Conservation (phyloP, 1,284 basidiomycete species). For the Earliella scabrosa region DNA sequence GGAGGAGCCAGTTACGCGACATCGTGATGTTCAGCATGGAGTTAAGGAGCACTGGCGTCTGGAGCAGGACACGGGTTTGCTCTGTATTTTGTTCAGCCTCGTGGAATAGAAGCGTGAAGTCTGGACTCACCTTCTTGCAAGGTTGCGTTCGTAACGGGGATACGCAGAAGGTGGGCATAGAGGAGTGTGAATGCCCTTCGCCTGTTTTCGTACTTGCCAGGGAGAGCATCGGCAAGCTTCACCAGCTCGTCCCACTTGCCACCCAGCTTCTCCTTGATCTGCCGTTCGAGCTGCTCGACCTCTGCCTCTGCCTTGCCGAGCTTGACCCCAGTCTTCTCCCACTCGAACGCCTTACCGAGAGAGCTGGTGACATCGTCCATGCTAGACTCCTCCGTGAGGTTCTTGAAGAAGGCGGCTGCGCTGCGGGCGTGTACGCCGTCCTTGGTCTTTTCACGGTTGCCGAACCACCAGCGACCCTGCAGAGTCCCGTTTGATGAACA, state of each 20-base stretch:
- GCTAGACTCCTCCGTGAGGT: constrained; percentile 79
- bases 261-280: constrained; percentile 53
- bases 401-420: constrained; percentile 91
- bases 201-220: constrained; percentile 39
- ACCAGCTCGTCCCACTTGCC: constrained; percentile 56
- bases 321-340: constrained; percentile 41
- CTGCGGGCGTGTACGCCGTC: constrained; percentile 88
- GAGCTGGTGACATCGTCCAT: constrained; percentile 79
- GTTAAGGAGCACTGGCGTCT: constrained; percentile 76
- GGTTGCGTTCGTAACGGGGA: constrained; percentile 60
- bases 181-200: constrained; percentile 73
- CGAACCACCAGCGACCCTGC: constrained; percentile 98
- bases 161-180: constrained; percentile 86
- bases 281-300: constrained; percentile 61
- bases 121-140: constrained; percentile 65
- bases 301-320: constrained; percentile 40
- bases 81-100: constrained; percentile 43
- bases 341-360: constrained; percentile 77
- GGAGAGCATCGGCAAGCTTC: constrained; percentile 43
- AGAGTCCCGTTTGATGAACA: too few relatives aligned
- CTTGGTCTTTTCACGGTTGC: constrained; percentile 88
- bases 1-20: constrained; percentile 91
- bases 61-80: constrained; percentile 70
- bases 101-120: background rate
- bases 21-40: constrained; percentile 85